Conservation (phyloP, 2,329 filamentous ascomycete species). For the Ceratocystiopsis brevicomis region DNA sequence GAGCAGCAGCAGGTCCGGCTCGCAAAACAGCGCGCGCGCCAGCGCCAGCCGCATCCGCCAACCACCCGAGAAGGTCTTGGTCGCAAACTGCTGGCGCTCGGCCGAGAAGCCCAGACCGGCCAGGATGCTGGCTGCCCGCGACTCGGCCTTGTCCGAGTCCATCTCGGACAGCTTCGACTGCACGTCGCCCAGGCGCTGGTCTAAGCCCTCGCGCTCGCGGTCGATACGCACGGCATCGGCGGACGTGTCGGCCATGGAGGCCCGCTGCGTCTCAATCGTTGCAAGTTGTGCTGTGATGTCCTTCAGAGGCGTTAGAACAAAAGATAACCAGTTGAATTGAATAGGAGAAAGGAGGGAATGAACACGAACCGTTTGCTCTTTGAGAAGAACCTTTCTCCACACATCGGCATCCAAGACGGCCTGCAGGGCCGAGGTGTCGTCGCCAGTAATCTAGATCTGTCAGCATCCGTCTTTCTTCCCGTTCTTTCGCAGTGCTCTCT, state of each 20-base stretch:
- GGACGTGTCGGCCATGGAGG: conserved; percentile 75
- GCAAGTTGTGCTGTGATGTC: conserved; percentile 63
- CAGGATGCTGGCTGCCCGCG: conserved; percentile 84
- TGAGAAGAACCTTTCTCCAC: conserved; percentile 88
- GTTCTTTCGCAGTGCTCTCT: too few species aligned
- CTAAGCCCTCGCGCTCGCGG: conserved; percentile 71
- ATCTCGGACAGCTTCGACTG: conserved; percentile 88
- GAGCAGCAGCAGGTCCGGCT: conserved; percentile 84
- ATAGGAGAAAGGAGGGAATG: neutral
- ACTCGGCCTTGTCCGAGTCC: conserved; percentile 97
- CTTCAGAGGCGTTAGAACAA: conserved; percentile 13
- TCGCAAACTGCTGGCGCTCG: conserved; percentile 79
- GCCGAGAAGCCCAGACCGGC: conserved; percentile 92
- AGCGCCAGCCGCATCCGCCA: conserved; percentile 97
- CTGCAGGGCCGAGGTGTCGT: conserved; percentile 87
- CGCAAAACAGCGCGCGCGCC: conserved; percentile 89
- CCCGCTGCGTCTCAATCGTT: conserved; percentile 58
- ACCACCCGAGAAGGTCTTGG: conserved; percentile 97
- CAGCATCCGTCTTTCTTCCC: too few species aligned
- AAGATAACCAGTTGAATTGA: neutral
- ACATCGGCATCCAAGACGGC: conserved; percentile 94
- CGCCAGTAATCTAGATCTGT: conserved; percentile 50
- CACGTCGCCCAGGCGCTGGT: conserved; percentile 78
- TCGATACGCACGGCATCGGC: conserved; percentile 73
- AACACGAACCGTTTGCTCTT: conserved; percentile 57